Conservation (phyloP, 2,329 filamentous ascomycete species). For the Fusarium lyarnte region DNA sequence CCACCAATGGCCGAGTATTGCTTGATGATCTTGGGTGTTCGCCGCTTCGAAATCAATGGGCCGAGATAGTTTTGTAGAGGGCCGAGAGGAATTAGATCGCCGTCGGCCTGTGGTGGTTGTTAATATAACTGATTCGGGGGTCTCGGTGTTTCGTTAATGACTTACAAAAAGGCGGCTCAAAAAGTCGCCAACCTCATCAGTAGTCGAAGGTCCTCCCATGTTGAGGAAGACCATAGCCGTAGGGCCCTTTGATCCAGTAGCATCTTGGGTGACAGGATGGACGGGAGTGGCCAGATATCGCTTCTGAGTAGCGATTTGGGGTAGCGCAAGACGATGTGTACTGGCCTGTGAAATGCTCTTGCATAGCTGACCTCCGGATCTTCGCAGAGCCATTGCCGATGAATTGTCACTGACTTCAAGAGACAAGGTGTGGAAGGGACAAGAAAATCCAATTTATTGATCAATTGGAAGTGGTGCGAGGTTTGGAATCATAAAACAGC, state of each 20-base stretch:
- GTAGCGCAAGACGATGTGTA: conserved; percentile 42
- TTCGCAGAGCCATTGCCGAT: conserved; percentile 46
- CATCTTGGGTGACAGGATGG: conserved; percentile 83
- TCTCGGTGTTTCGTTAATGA: conserved; percentile 20
- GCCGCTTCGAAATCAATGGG: conserved; percentile 82
- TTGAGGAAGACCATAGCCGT: conserved; percentile 99
- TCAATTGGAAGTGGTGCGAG: conserved; percentile 30
- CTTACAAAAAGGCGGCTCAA: conserved; percentile 90
- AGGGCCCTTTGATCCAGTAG: conserved; percentile 76
- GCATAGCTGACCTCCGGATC: conserved; percentile 45
- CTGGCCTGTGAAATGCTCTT: conserved; percentile 40
- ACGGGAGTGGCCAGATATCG: conserved; percentile 56
- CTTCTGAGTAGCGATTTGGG: conserved; percentile 45
- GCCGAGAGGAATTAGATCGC: conserved; percentile 93
- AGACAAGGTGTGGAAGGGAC: neutral
- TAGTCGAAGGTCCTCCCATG: conserved; percentile 95
- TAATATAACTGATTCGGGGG: conserved; percentile 13
- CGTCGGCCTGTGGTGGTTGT: conserved; percentile 74
- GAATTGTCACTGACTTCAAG: neutral
- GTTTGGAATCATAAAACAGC: conserved; percentile 29
- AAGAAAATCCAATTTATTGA: neutral
- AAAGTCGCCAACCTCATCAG: conserved; percentile 88
- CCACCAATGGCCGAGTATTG: conserved; percentile 96
- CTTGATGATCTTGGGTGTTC: conserved; percentile 95
- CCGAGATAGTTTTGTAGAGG: conserved; percentile 91